phyloP scores from a whole-genome alignment of 2,329 filamentous ascomycete genomes.

The Colletotrichum cuscutae region DNA sequence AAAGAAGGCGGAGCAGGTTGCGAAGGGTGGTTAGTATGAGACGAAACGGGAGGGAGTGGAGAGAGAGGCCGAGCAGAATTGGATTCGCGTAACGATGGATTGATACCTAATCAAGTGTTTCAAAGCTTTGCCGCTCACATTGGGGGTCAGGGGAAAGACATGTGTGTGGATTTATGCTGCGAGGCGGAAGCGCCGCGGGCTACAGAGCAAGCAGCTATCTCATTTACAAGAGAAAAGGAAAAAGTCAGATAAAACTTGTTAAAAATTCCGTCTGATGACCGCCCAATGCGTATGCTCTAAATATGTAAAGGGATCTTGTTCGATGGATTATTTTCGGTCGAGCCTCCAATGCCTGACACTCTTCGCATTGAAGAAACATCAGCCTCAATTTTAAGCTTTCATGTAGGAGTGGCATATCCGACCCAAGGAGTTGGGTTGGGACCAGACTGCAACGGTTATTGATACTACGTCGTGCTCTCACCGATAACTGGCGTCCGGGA shows the following conservation, averaged over 20 bases:
- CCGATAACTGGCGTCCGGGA: too few relatives aligned
- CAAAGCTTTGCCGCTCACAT: slow-evolving; percentile 24
- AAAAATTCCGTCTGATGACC: slow-evolving; percentile 10
- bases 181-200: background rate
- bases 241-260: slow-evolving; percentile 25
- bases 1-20: slow-evolving; percentile 3
- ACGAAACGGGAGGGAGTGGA: slow-evolving; percentile 31
- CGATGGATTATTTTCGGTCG: background rate
- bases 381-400: background rate
- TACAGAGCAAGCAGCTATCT: slow-evolving; percentile 9
- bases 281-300: background rate
- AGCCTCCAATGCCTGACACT: background rate
- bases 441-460: background rate
- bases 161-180: slow-evolving; percentile 4
- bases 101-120: slow-evolving; percentile 30
- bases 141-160: slow-evolving; percentile 11
- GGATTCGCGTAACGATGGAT: slow-evolving; percentile 25
- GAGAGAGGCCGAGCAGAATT: slow-evolving; percentile 21
- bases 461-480: too few relatives aligned
- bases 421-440: background rate
- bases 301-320: background rate
- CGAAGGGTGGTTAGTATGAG: slow-evolving; percentile 21
- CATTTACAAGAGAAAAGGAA: slow-evolving; percentile 7
- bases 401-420: background rate
- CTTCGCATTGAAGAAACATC: slow-evolving; percentile 16